phyloP scores from a whole-genome alignment of 73 alveolate genomes.

The Durusdinium trenchii region DNA sequence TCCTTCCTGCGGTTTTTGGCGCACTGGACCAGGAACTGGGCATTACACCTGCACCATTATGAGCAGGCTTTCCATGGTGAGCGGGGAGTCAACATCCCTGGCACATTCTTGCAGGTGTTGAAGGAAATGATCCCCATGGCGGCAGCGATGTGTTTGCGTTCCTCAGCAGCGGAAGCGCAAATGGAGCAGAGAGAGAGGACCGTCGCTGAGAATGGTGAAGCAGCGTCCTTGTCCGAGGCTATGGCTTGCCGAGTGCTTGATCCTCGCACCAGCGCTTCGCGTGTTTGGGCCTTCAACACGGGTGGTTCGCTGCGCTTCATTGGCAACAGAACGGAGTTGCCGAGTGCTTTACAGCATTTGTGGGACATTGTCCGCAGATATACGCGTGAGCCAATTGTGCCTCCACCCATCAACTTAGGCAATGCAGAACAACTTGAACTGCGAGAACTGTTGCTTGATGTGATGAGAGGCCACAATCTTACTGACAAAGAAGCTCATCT shows the following conservation, averaged over 20 bases:
- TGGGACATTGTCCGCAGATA: neutral
- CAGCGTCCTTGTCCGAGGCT: conserved; percentile 26
- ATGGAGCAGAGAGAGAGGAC: neutral
- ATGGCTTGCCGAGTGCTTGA: conserved; percentile 43
- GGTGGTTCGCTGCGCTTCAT: conserved; percentile 43
- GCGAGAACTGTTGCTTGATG: neutral
- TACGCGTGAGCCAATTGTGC: neutral
- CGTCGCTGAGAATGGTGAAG: no score
- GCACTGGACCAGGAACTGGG: conserved; percentile 17
- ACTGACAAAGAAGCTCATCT: neutral
- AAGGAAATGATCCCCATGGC: conserved; percentile 46
- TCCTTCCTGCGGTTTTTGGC: conserved; percentile 31
- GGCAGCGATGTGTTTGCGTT: conserved; percentile 26
- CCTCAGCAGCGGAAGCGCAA: conserved; percentile 58
- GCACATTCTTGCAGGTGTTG: neutral
- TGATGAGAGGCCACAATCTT: conserved; percentile 42
- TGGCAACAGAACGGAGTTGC: neutral
- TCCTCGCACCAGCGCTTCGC: conserved; percentile 9
- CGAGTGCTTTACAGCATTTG: neutral
- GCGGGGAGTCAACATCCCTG: neutral
- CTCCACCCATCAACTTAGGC: neutral
- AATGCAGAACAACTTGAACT: neutral
- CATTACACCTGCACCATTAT: neutral
- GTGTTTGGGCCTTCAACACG: conserved; percentile 48
- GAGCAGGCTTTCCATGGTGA: neutral